Base-by-base conservation (phyloP, 208 protist species). In the Leishmania major region DNA sequence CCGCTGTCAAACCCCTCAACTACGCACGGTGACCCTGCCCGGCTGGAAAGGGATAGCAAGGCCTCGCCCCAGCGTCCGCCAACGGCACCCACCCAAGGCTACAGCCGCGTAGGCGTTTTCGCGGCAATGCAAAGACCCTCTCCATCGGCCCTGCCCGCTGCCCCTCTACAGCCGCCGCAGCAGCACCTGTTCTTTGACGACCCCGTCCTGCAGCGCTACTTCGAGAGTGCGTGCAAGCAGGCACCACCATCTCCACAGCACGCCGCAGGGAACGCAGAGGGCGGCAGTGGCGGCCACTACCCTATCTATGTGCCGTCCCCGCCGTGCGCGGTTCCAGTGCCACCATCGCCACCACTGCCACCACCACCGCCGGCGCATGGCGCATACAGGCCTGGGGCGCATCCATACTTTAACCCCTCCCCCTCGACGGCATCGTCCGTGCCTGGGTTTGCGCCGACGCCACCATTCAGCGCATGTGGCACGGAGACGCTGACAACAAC, bases 381-480 rank as follows among this genome's bases (percentile, higher is more conserved):
- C 1, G 55, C 49, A 31, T 80, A 80, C 77, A 45, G 40, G 45
- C 62, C 49, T 53, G 47, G 22, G 3, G 22, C 37, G 43, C 77
- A 80, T 59, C 77, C 77, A 25, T 80, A 80, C 47, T 80, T 80
- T 43, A 47, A 70, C 22, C 77, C 55, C n/a, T n/a, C 64, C 22
- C 3, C 57, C 10, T 19, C 75, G n/a, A 28, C 53, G 51, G 53
- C 28, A 57, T 72, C 22, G 40, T 43, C 6, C 6, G 22, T n/a
- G 67, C 19, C 22, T 43, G 67, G 28, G 15, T n/a, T 10, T 40
- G 47, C 71, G 6, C 10, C 71, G 11, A 35, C 47, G 5, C n/a
- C 71, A 31, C 49, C 11, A 77, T 77, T 22, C 53, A 60, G 31
- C 35, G 49, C 53, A 5, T 10, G 6, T 64, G 3, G 17, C 73